Evolutionary conservation across 2,329 filamentous ascomycete genomes (phyloP).

Genomic region (Aspergillus felis): DNA sequence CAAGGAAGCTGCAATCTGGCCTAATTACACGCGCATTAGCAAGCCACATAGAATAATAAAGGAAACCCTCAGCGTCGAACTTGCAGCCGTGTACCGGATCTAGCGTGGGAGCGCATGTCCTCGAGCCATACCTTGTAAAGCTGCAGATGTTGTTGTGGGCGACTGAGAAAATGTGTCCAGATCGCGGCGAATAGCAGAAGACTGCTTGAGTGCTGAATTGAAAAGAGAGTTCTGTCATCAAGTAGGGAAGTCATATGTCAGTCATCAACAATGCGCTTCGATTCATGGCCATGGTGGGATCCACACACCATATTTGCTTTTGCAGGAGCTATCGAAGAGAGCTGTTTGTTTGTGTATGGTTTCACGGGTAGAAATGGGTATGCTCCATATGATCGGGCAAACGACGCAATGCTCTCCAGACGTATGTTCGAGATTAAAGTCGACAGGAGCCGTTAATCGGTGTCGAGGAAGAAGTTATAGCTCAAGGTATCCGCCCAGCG

Average conservation of each 20-base stretch:
- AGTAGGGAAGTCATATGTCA: not conserved
- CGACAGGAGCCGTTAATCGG: not conserved
- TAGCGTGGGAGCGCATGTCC: not conserved
- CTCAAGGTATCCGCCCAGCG: not conserved
- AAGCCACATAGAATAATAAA: not conserved
- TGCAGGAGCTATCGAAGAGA: not conserved
- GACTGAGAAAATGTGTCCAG: slow-evolving; percentile 65
- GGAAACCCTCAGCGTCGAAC: not conserved
- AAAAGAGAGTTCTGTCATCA: slow-evolving; percentile 68
- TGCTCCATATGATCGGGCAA: not conserved
- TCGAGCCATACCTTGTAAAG: slow-evolving; percentile 52
- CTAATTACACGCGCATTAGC: slow-evolving; percentile 41
- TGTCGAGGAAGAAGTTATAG: slow-evolving; percentile 10
- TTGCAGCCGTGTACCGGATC: not conserved
- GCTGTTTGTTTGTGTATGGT: not conserved
- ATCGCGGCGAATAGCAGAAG: slow-evolving; percentile 72
- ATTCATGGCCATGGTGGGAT: not conserved
- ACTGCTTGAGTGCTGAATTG: slow-evolving; percentile 82
- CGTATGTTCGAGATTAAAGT: not conserved
- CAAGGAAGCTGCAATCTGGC: slow-evolving; percentile 73
- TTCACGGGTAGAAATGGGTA: not conserved
- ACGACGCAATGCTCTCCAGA: not conserved
- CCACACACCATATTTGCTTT: slow-evolving; percentile 16
- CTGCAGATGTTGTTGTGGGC: slow-evolving; percentile 55
- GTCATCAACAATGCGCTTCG: not conserved